phyloP scores from a whole-genome alignment of 169 alveolate genomes.

The Plasmodium inui region DNA sequence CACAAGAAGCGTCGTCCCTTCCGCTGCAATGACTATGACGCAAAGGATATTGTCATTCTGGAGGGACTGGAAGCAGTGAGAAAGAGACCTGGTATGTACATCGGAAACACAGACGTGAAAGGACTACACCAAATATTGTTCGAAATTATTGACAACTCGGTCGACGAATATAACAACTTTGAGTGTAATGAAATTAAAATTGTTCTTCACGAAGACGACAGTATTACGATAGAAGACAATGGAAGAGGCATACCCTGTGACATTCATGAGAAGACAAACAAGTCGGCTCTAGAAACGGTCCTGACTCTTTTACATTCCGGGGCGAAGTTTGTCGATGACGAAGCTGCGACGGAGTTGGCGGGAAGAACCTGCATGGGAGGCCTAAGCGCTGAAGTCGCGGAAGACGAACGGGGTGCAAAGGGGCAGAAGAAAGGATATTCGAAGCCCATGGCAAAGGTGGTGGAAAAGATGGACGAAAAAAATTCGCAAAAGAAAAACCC shows the following conservation, averaged over 20 bases:
- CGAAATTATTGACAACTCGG: constrained; percentile 88
- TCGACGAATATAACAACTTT: constrained; percentile 86
- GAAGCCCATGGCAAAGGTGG: neutral
- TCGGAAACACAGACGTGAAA: constrained; percentile 85
- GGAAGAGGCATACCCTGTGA: constrained; percentile 90
- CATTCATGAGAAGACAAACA: constrained; percentile 79
- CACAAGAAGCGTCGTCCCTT: neutral
- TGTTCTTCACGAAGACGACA: constrained; percentile 80
- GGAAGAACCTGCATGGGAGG: neutral
- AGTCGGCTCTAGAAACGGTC: constrained; percentile 87
- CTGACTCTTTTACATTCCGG: constrained; percentile 89
- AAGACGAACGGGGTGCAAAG: neutral
- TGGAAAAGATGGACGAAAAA: neutral
- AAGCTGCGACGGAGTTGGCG: neutral
- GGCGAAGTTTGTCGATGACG: constrained; percentile 85
- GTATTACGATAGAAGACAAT: constrained; percentile 81
- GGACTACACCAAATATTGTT: constrained; percentile 88
- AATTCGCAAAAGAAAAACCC: constrained; percentile 15
- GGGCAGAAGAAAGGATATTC: neutral
- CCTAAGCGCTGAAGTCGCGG: neutral
- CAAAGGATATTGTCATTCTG: constrained; percentile 85
- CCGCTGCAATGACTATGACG: constrained; percentile 76
- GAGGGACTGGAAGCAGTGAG: constrained; percentile 90
- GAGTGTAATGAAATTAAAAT: constrained; percentile 82
- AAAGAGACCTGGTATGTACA: constrained; percentile 90